Evolutionary conservation across 208 protist species (phyloP), one percentile per base, ranked within the genome.

Genomic region (Eutreptiella sp.): DNA sequence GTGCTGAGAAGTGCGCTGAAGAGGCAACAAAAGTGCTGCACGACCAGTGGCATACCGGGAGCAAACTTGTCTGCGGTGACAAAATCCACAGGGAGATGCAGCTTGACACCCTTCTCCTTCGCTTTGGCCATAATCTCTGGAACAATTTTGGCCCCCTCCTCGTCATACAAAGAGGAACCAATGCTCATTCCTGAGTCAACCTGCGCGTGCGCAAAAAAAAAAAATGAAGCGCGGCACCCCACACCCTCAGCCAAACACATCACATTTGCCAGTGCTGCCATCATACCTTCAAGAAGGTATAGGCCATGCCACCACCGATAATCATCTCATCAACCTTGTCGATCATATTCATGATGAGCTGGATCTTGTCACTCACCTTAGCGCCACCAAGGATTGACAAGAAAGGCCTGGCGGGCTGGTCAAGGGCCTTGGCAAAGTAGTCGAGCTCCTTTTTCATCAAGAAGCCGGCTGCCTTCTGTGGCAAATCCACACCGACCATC

Each of bases 51-150:
- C n/a, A n/a, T n/a, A 41, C 16, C n/a, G n/a, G n/a, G n/a, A n/a
- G n/a, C n/a, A n/a, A n/a, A n/a, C n/a, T n/a, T n/a, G n/a, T n/a
- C n/a, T n/a, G n/a, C n/a, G n/a, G n/a, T n/a, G n/a, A n/a, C n/a
- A n/a, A n/a, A n/a, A n/a, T 99, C 97, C 4, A 94, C 53, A 21
- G 97, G 96, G 43, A 99, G 85, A 35, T 94, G 70, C 31, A 99
- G 63, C 70, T 98, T 82, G 42, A 99, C 96, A 46, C 84, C 82
- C 50, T 93, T 89, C 43, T 86, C 83, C 63, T 92, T 75, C 19
- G 95, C 94, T 68, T 94, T 96, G 16, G 79, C 82, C 48, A 98
- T 68, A n/a, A 99, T 70, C 16, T 76, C 41, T 4, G 35, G 31
- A 23, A 76, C 70, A 34, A 73, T 53, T 7, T 7, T n/a, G n/a